Base-by-base conservation (phyloP, 345 rosid genomes). In the Linum lewisii region DNA sequence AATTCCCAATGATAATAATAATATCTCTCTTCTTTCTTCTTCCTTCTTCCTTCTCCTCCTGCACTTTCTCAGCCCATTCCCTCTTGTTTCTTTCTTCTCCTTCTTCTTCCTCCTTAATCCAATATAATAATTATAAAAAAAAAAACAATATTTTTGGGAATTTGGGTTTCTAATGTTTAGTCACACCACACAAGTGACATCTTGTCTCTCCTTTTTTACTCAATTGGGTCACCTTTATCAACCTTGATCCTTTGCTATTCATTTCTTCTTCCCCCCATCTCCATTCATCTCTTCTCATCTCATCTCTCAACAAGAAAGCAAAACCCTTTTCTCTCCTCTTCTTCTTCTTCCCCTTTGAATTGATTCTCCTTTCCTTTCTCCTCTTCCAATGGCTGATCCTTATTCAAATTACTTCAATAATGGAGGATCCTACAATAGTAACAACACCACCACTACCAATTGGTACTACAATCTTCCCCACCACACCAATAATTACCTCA, bases 311-410 rank as follows among this genome's bases (percentile, higher is more conserved):
- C 5, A 34, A 34, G 10, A 34, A 34, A 34, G 10, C 5, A 34
- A 34, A 34, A 34, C 5, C 38, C 24, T 21, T 23, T 2, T 21
- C 59, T 55, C 21, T 24, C 21, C 59, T 55, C 24, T 23, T 16
- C 59, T 55, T 2, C 29, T 55, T 55, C 29, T 20, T 55, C 29
- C 14, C 20, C 10, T 57, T 57, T 42, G 47, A 42, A 42, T 42
- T 42, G 47, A 42, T 42, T 11, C 47, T 16, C 18, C 58, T 14
- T 25, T 50, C 37, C 62, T 57, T 23, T 51, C 24, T 66, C 24
- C 34, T 52, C 60, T 65, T 61, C 63, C 57, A 19, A 58, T 82
- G 95, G 74, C 85, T 66, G 80, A 87, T 75, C 92, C 92, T 37
- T 74, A 67, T 72, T 75, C 72, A 50, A 75, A 73, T 72, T 64